Evolutionary conservation across 257 asterid species (phyloP), one percentile per base, ranked within the genome.

Genomic region (Solanum virginianum): DNA sequence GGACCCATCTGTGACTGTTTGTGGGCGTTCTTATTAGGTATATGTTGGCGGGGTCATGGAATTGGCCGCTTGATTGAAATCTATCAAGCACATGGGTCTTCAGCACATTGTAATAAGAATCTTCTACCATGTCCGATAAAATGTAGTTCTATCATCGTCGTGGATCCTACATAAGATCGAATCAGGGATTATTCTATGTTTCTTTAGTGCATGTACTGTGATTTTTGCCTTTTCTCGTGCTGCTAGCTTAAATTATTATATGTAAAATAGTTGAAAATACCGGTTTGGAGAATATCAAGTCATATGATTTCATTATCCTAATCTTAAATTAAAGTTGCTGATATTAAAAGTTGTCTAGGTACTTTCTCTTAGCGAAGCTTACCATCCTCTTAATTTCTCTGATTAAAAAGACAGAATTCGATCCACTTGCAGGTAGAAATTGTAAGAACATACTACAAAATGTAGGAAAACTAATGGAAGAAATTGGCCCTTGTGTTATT

Each of bases 1-100:
- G 84, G 81, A 53, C 89, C 85, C 87, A 85, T 81, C 85, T 80
- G 51, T 70, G 80, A 75, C 66, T 74, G 63, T 74, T 77, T 55
- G 68, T 84, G 89, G 81, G 71, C 5, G 10, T 79, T 83, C 22
- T 86, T 86, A 68, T 36, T 47, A 56, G 63, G 56, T 84, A 39
- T 45, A 68, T 68, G 79, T 87, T 80, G 43, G 20, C 32, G 13
- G 75, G 47, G 59, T 84, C n/a, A 43, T 55, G 62, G 9, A 71
- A 59, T 74, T 81, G 72, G 71, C 53, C 43, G 63, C 59, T 65
- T 45, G 41, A 54, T 47, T 81, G 63, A 71, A 43, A 70, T 80
- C 45, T 47, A 79, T 87, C 82, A 36, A 80, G 66, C 84, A 71
- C 84, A 29, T 71, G 85, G 80, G 53, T 39, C 53, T 51, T 83